Conservation (phyloP, 1,284 basidiomycete genomes). For the Coniophora puteana region DNA sequence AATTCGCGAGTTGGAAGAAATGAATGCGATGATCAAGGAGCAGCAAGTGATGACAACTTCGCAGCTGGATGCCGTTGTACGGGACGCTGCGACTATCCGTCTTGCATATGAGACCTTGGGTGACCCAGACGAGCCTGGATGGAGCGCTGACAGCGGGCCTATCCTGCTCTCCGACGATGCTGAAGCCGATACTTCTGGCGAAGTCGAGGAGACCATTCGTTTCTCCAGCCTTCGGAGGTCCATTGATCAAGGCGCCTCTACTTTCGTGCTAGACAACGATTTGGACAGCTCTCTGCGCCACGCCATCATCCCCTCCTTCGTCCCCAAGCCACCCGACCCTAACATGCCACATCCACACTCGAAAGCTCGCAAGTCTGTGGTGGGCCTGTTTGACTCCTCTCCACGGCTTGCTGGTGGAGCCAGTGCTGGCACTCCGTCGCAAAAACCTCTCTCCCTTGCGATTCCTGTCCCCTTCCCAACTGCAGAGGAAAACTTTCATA, state of each 20-base stretch:
- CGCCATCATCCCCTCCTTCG: slow-evolving; percentile 13
- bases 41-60: slow-evolving; percentile 61
- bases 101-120: slow-evolving; percentile 69
- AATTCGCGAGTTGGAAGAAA: slow-evolving; percentile 74
- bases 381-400: slow-evolving; percentile 56
- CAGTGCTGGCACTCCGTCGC: too few relatives aligned
- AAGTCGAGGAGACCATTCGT: slow-evolving; percentile 34
- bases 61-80: slow-evolving; percentile 63
- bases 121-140: slow-evolving; percentile 48
- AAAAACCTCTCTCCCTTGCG: slow-evolving; percentile 27
- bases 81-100: slow-evolving; percentile 67
- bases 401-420: slow-evolving; percentile 6
- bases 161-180: slow-evolving; percentile 35
- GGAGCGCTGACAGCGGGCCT: slow-evolving; percentile 28
- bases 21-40: slow-evolving; percentile 66
- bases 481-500: too few relatives aligned
- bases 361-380: slow-evolving; percentile 54
- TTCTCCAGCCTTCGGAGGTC: slow-evolving; percentile 42
- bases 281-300: slow-evolving; percentile 33
- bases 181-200: slow-evolving; percentile 15
- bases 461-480: slow-evolving; percentile 32
- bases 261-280: slow-evolving; percentile 24
- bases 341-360: too few relatives aligned
- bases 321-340: slow-evolving; percentile 15
- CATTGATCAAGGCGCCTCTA: slow-evolving; percentile 27